Evolutionary conservation across 495 filamentous ascomycete species (phyloP), one percentile per base, ranked within the genome.

Genomic region (Podospora appendiculata): DNA sequence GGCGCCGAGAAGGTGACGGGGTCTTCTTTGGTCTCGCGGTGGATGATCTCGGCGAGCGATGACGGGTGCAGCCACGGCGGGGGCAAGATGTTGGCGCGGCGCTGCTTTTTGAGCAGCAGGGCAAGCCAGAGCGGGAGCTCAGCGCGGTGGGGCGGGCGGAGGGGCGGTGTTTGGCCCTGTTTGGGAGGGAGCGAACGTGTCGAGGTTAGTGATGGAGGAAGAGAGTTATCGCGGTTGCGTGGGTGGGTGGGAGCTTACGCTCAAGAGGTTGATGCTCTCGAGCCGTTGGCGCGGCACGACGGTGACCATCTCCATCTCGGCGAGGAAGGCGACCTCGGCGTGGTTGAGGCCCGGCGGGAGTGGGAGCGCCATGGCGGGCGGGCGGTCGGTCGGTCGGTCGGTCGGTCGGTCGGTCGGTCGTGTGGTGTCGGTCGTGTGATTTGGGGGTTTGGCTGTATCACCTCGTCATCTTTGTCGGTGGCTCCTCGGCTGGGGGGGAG

Each of bases 271-370:
- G 41, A 96, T 84, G 47, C 81, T 82, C 56, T 96, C 90, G 44
- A 97, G 81, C 50, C 86, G 81, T 66, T 96, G 91, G 33, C 93
- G 89, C 49, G 93, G 93, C 40, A 97, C 80, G 10, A 98, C 80
- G 1, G 91, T 95, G 43, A 98, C 87, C 60, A 86, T 79, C 70
- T 96, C 90, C 88, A 96, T 96, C 72, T 98, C 93, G 68, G 91
- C 94, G 43, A 96, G 79, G 68, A 97, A 98, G 60, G 90, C 88
- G 41, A 96, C 85, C 73, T 98, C 93, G 56, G 86, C 72, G 52
- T 92, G 89, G 51, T 87, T 89, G 18, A 95, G 81, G 70, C 90
- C 90, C 55, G 85, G 80, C 25, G 85, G 87, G 36, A 92, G 74
- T 49, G 87, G 87, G 50, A 91, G 82, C 33, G 90, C 90, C 90